Evolutionary conservation across 495 filamentous ascomycete species (phyloP).

Genomic region (Trichocladium antarcticum): DNA sequence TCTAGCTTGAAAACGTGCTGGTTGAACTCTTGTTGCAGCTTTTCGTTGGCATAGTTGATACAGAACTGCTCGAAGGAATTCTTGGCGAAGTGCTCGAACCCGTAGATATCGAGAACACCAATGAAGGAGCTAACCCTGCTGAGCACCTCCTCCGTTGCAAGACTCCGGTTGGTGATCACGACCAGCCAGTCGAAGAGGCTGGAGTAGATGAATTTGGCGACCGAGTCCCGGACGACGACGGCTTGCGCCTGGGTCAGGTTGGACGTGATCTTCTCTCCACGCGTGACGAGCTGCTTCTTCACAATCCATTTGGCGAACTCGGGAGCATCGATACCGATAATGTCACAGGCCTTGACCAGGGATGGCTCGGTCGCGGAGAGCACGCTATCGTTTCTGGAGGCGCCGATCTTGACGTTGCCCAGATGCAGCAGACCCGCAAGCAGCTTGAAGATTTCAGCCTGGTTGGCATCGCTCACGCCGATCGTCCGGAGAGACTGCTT

Average conservation of each 20-base stretch:
- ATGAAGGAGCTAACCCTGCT: conserved; percentile 85
- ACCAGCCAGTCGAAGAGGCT: conserved; percentile 98
- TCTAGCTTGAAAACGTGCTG: conserved; percentile 99
- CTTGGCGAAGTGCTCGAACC: conserved; percentile 98
- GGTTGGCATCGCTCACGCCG: conserved; percentile 62
- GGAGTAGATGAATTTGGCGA: conserved; percentile 97
- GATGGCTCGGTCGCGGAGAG: conserved; percentile 72
- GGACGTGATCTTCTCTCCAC: conserved; percentile 95
- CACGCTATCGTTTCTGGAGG: conserved; percentile 76
- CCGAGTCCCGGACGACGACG: conserved; percentile 88
- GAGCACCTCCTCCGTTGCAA: conserved; percentile 82
- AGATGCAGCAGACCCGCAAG: conserved; percentile 89
- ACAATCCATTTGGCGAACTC: conserved; percentile 99
- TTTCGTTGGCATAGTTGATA: conserved; percentile 99
- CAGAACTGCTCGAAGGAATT: conserved; percentile 99
- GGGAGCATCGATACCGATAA: conserved; percentile 74
- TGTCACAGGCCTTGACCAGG: conserved; percentile 66
- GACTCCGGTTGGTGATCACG: conserved; percentile 79
- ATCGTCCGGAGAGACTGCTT: conserved; percentile 78
- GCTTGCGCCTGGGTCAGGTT: conserved; percentile 92
- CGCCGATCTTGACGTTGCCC: conserved; percentile 89
- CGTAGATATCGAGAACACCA: conserved; percentile 98
- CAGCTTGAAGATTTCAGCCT: conserved; percentile 79
- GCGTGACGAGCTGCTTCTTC: conserved; percentile 95
- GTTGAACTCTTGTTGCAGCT: conserved; percentile 98